These are phyloP conservation scores for Hysterangium stoloniferum DNA, from an alignment of 768 basidiomycete genomes.

Conservation along the genomic window DNA sequence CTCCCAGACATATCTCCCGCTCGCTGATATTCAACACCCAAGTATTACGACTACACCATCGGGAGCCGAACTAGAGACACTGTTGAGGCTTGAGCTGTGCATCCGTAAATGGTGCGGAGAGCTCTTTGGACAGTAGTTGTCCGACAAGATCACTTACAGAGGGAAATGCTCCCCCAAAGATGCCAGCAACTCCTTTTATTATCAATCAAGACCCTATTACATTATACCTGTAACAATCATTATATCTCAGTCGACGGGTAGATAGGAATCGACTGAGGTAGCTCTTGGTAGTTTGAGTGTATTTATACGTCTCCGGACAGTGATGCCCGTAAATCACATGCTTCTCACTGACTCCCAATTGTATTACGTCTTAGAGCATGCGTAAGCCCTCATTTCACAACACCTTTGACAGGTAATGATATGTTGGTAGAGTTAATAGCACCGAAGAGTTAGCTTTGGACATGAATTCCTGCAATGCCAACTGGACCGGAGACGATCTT, in stretches of 20 bases:
- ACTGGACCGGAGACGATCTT: not conserved
- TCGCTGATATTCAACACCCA: constrained; percentile 23
- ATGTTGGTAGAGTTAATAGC: constrained; percentile 66
- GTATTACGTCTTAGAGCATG: too few species aligned
- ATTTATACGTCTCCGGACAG: too few species aligned
- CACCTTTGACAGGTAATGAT: constrained; percentile 42
- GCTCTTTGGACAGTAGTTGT: not conserved
- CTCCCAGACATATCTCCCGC: constrained; percentile 29
- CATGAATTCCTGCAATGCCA: not conserved
- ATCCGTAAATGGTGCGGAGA: not conserved
- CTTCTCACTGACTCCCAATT: too few species aligned
- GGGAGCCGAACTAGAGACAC: constrained; percentile 21
- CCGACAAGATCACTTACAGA: constrained; percentile 36
- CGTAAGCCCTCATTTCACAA: too few species aligned
- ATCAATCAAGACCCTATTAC: too few species aligned
- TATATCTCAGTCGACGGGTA: too few species aligned
- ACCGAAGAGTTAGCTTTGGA: constrained; percentile 50
- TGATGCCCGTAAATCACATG: too few species aligned
- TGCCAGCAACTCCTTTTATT: constrained; percentile 61
- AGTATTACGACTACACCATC: constrained; percentile 5
- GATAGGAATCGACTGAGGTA: too few species aligned
- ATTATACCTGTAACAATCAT: too few species aligned
- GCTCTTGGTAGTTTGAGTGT: too few species aligned
- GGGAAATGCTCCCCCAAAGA: constrained; percentile 72
- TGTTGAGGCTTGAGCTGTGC: constrained; percentile 16